Conservation (phyloP, 2,329 filamentous ascomycete genomes). For the Fusarium sp. region DNA sequence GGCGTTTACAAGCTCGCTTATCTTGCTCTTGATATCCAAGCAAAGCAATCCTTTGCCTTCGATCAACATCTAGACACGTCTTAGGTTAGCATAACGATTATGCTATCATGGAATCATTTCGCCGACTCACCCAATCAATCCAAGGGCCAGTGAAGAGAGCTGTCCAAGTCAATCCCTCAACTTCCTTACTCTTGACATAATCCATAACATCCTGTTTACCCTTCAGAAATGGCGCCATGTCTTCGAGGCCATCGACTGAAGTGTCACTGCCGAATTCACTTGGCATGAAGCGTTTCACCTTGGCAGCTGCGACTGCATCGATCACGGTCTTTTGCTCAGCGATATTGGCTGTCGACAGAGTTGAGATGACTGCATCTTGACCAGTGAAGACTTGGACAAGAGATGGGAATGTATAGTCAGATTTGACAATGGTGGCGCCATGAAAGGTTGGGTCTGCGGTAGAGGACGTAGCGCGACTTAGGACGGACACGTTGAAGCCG, state of each 20-base stretch:
- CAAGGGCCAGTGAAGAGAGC: constrained; percentile 6
- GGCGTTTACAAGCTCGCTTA: background rate
- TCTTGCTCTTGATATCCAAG: background rate
- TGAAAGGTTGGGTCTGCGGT: fast-evolving
- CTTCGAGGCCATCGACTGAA: background rate
- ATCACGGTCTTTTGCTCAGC: constrained; percentile 6
- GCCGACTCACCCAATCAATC: constrained; percentile 11
- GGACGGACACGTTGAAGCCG: fast-evolving
- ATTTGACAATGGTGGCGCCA: background rate
- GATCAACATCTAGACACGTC: background rate
- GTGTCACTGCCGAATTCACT: constrained; percentile 22
- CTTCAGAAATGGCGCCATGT: constrained; percentile 14
- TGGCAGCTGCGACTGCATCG: constrained; percentile 9
- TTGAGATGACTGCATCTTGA: constrained; percentile 8
- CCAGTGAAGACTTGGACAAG: background rate
- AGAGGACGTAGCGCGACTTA: fast-evolving
- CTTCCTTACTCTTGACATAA: constrained; percentile 7
- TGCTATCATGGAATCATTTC: no score
- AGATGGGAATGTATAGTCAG: background rate
- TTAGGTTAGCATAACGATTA: no score
- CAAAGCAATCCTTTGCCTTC: constrained; percentile 7
- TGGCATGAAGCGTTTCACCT: constrained; percentile 14
- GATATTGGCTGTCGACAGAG: constrained; percentile 12
- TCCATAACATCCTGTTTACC: constrained; percentile 7
- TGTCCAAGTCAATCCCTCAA: background rate